Evolutionary conservation across 139 green algal genomes (phyloP).

Genomic region (Chlamydomonas asymmetrica): DNA sequence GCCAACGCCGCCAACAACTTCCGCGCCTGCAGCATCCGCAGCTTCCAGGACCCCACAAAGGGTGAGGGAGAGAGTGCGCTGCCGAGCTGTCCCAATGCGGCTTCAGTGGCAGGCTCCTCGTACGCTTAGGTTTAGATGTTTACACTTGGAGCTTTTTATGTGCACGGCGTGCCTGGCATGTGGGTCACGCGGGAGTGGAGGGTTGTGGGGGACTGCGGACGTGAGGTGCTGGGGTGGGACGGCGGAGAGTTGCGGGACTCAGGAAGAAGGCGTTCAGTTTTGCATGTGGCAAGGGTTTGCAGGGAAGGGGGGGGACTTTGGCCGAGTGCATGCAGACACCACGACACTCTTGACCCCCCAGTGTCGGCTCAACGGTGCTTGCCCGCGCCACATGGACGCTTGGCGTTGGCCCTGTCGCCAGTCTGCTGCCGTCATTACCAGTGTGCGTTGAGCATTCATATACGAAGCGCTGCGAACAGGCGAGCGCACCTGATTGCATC

Average conservation of each 20-base stretch:
- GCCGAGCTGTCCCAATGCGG: neutral
- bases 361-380: too few relatives aligned
- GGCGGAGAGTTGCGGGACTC: neutral
- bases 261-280: too few relatives aligned
- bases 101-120: neutral
- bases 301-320: too few relatives aligned
- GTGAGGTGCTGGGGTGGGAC: too few relatives aligned
- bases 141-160: neutral
- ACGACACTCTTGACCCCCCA: too few relatives aligned
- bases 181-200: neutral
- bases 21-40: conserved; percentile 49
- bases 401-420: too few relatives aligned
- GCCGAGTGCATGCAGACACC: too few relatives aligned
- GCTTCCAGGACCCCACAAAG: conserved; percentile 70
- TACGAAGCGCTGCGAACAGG: neutral
- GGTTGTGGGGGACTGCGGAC: neutral
- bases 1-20: conserved; percentile 5
- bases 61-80: conserved; percentile 24
- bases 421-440: too few relatives aligned
- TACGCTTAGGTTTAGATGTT: neutral
- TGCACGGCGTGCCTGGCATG: neutral
- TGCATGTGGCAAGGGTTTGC: too few relatives aligned
- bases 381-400: too few relatives aligned
- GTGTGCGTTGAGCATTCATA: too few relatives aligned
- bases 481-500: neutral